Evolutionary conservation across 768 basidiomycete genomes (phyloP).

Genomic region (Hygrophoropsis aurantiaca): DNA sequence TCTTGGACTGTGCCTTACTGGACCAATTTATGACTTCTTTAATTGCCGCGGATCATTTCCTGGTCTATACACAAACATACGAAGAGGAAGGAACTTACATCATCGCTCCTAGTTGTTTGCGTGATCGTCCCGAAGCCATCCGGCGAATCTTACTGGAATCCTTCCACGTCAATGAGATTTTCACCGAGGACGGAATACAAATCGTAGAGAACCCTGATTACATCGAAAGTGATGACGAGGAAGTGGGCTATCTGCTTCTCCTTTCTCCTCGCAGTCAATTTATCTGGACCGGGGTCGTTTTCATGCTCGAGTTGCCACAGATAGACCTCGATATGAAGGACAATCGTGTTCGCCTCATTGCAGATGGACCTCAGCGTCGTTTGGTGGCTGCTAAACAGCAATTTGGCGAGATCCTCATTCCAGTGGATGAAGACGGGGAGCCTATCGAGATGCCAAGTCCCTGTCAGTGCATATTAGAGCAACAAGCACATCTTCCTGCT

Average conservation of each 20-base stretch:
- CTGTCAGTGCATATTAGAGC: slow-evolving; percentile 62
- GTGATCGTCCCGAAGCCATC: slow-evolving; percentile 73
- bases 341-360: slow-evolving; percentile 86
- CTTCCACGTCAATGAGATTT: slow-evolving; percentile 72
- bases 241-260: slow-evolving; percentile 76
- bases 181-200: slow-evolving; percentile 53
- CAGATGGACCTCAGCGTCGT: slow-evolving; percentile 82
- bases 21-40: slow-evolving; percentile 80
- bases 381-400: slow-evolving; percentile 74
- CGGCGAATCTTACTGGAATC: slow-evolving; percentile 81
- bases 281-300: slow-evolving; percentile 88
- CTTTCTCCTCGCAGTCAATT: slow-evolving; percentile 85
- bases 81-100: slow-evolving; percentile 94
- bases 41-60: slow-evolving; percentile 84
- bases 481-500: slow-evolving; percentile 86
- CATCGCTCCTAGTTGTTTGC: slow-evolving; percentile 75
- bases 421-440: slow-evolving; percentile 65
- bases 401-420: slow-evolving; percentile 65
- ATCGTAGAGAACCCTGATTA: slow-evolving; percentile 39
- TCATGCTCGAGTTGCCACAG: slow-evolving; percentile 72
- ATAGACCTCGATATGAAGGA: slow-evolving; percentile 85
- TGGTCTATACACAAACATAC: slow-evolving; percentile 86
- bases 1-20: slow-evolving; percentile 69
- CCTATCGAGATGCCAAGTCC: slow-evolving; percentile 41
- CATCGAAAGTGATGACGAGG: slow-evolving; percentile 51